Percentiles rank a stretch among this genome's conserved stretches.
Conservation (phyloP, 169 alveolate species). For the Nephromyces sp. region DNA sequence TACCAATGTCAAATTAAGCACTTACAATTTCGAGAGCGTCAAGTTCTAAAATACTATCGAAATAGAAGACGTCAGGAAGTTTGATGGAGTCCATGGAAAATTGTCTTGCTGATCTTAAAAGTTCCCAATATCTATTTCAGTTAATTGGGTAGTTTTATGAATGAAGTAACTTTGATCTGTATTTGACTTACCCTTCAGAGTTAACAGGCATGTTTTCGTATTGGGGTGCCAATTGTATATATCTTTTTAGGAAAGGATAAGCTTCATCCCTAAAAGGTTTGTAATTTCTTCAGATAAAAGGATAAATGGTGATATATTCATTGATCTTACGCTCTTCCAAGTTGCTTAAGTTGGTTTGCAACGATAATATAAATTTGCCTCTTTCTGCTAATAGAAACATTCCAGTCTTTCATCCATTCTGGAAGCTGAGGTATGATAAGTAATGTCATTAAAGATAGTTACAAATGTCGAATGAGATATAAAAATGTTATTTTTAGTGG, state of each 20-base stretch:
- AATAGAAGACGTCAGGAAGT: conserved; percentile 18
- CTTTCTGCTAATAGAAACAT: conserved; percentile 1
- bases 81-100: conserved; percentile 18
- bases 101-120: too few relatives aligned
- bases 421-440: not conserved
- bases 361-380: conserved; percentile 20
- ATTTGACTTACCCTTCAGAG: conserved; percentile 13
- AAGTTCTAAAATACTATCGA: conserved; percentile 12
- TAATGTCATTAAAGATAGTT: not conserved
- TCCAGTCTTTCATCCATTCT: conserved; percentile 31
- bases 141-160: too few relatives aligned
- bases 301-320: not conserved
- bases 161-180: too few relatives aligned
- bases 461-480: not conserved
- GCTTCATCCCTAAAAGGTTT: conserved; percentile 17
- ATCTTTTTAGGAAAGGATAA: conserved; percentile 16
- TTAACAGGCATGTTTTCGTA: conserved; percentile 9
- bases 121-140: too few relatives aligned
- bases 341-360: conserved; percentile 23
- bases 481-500: not conserved
- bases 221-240: conserved; percentile 24
- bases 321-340: conserved; percentile 6
- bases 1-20: too few relatives aligned
- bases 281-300: not conserved
- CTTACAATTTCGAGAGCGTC: conserved; percentile 1